Evolutionary conservation across 345 rosid species (phyloP).

Genomic region (Clausena lansium): DNA sequence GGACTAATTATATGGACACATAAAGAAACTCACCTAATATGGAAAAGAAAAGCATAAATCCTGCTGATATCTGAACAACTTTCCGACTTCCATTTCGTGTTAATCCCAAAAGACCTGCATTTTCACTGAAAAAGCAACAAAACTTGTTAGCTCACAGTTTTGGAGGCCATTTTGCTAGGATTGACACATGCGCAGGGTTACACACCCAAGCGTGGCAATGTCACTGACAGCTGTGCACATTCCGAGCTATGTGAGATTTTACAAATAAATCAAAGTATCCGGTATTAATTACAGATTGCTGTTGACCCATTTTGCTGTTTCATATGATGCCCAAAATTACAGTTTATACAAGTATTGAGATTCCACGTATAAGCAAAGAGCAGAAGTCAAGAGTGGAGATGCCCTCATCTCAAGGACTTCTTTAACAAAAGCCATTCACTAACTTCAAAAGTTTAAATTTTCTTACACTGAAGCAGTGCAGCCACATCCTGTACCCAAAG

Average conservation of each 20-base stretch:
- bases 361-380: background rate
- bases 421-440: background rate
- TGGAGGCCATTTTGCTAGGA: background rate
- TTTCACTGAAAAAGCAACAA: constrained; percentile 56
- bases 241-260: background rate
- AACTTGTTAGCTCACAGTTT: constrained; percentile 3
- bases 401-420: background rate
- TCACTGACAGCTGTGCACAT: background rate
- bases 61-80: constrained; percentile 72
- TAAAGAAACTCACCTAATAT: constrained; percentile 48
- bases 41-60: constrained; percentile 90
- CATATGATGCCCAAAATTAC: background rate
- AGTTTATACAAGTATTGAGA: background rate
- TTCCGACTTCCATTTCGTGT: constrained; percentile 87
- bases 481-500: constrained; percentile 69
- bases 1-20: background rate
- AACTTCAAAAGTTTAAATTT: background rate
- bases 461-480: constrained; percentile 75
- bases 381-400: background rate
- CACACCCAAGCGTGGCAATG: background rate
- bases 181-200: background rate
- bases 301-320: background rate
- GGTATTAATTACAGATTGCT: background rate
- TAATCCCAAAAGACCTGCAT: constrained; percentile 83
- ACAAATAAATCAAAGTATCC: background rate